Evolutionary conservation across 495 filamentous ascomycete species (phyloP), one percentile per base, ranked within the genome.

Genomic region (Hypoxylon subgilvum): DNA sequence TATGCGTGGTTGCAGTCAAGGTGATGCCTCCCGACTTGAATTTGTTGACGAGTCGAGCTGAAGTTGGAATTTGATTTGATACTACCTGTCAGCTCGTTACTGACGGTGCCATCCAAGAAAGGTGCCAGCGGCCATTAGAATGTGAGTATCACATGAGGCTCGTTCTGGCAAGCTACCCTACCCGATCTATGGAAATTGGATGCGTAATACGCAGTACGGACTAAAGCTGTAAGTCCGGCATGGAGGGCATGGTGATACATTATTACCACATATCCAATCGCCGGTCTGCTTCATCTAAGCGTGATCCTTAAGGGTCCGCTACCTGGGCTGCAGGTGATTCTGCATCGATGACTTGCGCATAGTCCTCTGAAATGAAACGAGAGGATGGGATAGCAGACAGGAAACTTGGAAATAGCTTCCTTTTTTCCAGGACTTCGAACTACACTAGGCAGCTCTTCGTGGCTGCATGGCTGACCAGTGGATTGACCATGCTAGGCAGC

Each of bases 381-480:
- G n/a, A n/a, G n/a, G n/a, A n/a, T n/a, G 9, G 18, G 4, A 38
- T n/a, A 17, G 6, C 4, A 1, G 34, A 38, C 18, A 4, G 13
- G 5, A 5, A 2, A 2, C 34, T 16, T 38, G 14, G 34, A 18
- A 13, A 41, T 16, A 10, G 43, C 43, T 23, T 57, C 36, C 9
- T 22, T 4, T 32, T 31, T 2, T 21, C n/a, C n/a, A n/a, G n/a
- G n/a, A n/a, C n/a, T n/a, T n/a, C n/a, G n/a, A n/a, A n/a, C n/a
- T n/a, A n/a, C n/a, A n/a, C n/a, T n/a, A n/a, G n/a, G n/a, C n/a
- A n/a, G n/a, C 13, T 28, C 21, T 27, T 16, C 9, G 41, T 25
- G 17, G 27, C 48, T 38, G 27, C 47, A 52, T 43, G 55, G 17
- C 22, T 43, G 27, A 47, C 52, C 31, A 23, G 30, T 63, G 30